Evolutionary conservation across 2,329 filamentous ascomycete species (phyloP), one percentile per base, ranked within the genome.

Genomic region (Fusarium sp.): DNA sequence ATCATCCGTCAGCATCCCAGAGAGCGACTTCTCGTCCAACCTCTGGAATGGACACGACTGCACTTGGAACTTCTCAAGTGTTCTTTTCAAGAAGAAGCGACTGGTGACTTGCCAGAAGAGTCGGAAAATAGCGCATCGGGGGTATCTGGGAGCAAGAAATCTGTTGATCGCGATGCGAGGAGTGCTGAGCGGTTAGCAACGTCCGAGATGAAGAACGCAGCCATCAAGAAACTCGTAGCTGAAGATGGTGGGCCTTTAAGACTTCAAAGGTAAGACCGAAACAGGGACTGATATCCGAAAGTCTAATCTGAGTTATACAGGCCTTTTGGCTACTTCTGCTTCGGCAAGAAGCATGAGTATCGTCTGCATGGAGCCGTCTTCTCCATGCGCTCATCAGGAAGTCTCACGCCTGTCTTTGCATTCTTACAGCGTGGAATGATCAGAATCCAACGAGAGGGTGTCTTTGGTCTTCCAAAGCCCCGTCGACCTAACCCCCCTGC

Each of bases 1-100:
- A 51, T 74, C 32, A 57, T 73, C 26, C 67, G 67, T n/a, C 67
- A 60, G 21, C 47, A 74, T 21, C 72, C 72, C 12, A 50, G 70
- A 34, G 72, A 73, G 55, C 72, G 72, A 5, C 56, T 74, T 17
- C 62, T 66, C 10, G 72, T 74, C 3, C 70, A 69, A 20, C 72
- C 72, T 2, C 19, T 69, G 2, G 70, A 74, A 48, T 74, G 72
- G 72, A 64, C 65, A 2, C 20, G 48, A 0, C 42, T 60, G 6
- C 72, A 74, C 24, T 34, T 74, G 4, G 44, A 65, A 10, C 69
- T 74, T 1, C 52, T 74, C 4, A 38, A 53, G 3, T 62, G 48
- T 23, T 52, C 30, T 5, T 74, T 74, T n/a, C 23, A 54, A 9
- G 57, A 67, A n/a, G 23, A 32, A 4, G 17, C 17, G 0, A 0